Conservation (phyloP, 2,329 filamentous ascomycete species). For the Grosmannia huntii region DNA sequence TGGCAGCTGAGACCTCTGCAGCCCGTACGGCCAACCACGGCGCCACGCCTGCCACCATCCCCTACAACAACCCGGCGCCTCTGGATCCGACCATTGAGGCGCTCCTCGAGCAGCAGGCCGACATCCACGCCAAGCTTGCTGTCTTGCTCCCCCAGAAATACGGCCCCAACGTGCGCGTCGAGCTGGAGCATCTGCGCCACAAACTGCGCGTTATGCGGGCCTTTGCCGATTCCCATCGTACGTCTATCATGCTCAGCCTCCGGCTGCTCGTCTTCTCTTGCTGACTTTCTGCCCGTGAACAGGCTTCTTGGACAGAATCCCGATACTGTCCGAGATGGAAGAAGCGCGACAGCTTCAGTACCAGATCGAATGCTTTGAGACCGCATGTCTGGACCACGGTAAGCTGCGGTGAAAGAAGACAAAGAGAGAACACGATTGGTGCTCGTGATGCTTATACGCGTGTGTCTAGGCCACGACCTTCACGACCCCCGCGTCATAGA, state of each 20-base stretch:
- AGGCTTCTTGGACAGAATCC: conserved; percentile 26
- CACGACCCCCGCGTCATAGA: conserved; percentile 27
- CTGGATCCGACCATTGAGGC: conserved; percentile 31
- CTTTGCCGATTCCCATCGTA: conserved; percentile 37
- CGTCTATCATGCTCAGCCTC: conserved; percentile 11
- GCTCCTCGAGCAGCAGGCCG: conserved; percentile 39
- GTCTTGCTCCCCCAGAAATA: conserved; percentile 34
- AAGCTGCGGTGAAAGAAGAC: conserved; percentile 10
- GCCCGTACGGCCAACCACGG: conserved; percentile 2
- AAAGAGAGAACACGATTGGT: not conserved
- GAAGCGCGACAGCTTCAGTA: conserved; percentile 45
- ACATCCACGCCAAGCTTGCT: conserved; percentile 37
- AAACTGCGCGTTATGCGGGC: conserved; percentile 37
- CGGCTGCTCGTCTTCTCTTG: not conserved
- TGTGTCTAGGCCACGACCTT: conserved; percentile 27
- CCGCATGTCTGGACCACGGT: conserved; percentile 36
- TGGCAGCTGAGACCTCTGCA: not conserved
- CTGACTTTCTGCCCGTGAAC: not conserved
- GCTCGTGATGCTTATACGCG: not conserved
- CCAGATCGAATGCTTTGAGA: conserved; percentile 45
- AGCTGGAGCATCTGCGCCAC: conserved; percentile 42
- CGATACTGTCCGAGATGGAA: conserved; percentile 39
- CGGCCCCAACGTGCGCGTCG: conserved; percentile 32
- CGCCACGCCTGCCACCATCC: conserved; percentile 15
- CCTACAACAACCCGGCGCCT: conserved; percentile 17